These are phyloP conservation scores for Bimuria novae-zelandiae DNA, from an alignment of 2,329 filamentous ascomycete species.

Conservation along the genomic window DNA sequence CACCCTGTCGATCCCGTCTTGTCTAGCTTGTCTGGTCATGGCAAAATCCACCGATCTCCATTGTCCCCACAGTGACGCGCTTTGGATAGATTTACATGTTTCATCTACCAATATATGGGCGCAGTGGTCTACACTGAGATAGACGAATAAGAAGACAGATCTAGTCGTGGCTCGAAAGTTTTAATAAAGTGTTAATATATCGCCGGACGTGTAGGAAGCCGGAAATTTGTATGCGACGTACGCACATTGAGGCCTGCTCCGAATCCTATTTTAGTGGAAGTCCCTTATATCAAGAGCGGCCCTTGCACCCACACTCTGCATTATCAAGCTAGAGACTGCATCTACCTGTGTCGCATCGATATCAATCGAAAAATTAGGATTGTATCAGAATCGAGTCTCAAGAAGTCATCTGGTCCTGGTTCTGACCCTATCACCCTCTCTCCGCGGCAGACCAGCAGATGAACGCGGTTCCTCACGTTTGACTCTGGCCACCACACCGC, in stretches of 20 bases:
- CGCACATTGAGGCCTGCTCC: conserved; percentile 17
- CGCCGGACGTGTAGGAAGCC: background rate
- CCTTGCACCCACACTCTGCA: background rate
- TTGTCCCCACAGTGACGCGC: conserved; percentile 1
- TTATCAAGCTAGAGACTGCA: background rate
- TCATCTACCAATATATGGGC: conserved; percentile 4
- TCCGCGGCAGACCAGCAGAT: background rate
- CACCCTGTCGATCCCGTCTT: background rate
- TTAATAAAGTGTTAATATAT: conserved; percentile 12
- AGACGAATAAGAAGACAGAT: background rate
- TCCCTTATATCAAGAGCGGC: conserved; percentile 18
- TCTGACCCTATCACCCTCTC: conserved; percentile 8
- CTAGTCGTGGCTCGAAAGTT: background rate
- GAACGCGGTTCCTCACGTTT: no score
- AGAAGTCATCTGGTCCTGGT: background rate
- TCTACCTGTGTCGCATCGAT: background rate
- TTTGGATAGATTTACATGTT: background rate
- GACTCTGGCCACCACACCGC: no score
- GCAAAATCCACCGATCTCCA: conserved; percentile 1
- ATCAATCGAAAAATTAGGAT: background rate
- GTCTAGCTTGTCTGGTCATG: background rate
- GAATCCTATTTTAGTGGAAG: conserved; percentile 12
- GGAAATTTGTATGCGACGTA: conserved; percentile 1
- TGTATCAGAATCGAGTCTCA: background rate
- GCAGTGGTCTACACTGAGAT: no score